Base-by-base conservation (phyloP, 1,284 basidiomycete species). In the Ustilago nuda region DNA sequence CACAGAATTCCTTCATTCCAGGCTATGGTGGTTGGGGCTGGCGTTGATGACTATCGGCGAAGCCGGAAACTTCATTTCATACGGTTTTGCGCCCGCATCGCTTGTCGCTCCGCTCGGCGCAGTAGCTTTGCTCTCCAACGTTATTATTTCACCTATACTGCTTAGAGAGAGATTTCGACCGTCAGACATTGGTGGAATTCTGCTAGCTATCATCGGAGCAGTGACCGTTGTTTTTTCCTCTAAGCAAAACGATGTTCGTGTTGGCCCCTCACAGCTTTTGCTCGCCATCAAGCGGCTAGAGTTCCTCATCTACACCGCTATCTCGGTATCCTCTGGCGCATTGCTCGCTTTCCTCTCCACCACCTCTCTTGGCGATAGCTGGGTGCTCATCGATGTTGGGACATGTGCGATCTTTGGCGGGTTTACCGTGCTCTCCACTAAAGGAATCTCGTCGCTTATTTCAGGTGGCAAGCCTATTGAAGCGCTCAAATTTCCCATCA, bases 41-140 rank as follows among this genome's bases (percentile, higher is more conserved):
- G 81, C 90, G 12, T 88, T 98, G 52, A 96, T 98, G 92, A 93
- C 93, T 73, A 72, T 97, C 12, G 96, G 96, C 15, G 96, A 99
- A 87, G 87, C 91, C 30, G 93, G 94, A 13, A 98, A 98, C 84
- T 98, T 98, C 72, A 67, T 85, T 30, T 84, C 93, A 1, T 98
- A 94, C 78, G 92, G 90, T 0, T 93, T 92, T 73, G 92, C 95
- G 7, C 95, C 96, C 4, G 95, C 95, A 8, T 94, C 92, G 23
- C 88, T 98, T 13, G 94, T 98, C n/a, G 95, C 96, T 1, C 96
- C 95, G 19, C 89, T 98, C 8, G 95, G 95, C 36, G 95, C 94
- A 36, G 84, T 85, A 1, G 87, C 96, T 1, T 88, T 99, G 9
- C 92, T 98, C 61, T 94, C 95, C 17, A 98, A 98, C 86, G 97